Conservation (phyloP, 2,329 filamentous ascomycete genomes). For the Purpureocillium takamizusanense region DNA sequence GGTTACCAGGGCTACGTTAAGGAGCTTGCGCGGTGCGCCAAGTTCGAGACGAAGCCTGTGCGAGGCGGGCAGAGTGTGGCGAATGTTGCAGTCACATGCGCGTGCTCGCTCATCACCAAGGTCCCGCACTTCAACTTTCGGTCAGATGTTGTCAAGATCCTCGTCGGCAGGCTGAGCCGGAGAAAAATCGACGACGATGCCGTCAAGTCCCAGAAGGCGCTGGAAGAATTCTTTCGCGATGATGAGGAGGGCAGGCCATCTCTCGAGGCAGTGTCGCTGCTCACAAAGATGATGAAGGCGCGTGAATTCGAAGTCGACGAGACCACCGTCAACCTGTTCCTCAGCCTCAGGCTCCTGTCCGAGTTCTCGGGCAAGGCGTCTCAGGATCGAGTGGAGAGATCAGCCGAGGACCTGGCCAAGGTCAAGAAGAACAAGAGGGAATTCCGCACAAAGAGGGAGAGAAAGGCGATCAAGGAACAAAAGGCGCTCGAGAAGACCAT, state of each 20-base stretch:
- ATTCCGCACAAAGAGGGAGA: slow-evolving; percentile 80
- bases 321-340: slow-evolving; percentile 79
- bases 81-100: slow-evolving; percentile 74
- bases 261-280: slow-evolving; percentile 72
- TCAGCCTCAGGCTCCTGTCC: slow-evolving; percentile 78
- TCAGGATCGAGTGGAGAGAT: slow-evolving; percentile 58
- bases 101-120: slow-evolving; percentile 67
- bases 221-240: slow-evolving; percentile 74
- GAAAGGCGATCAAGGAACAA: slow-evolving; percentile 76
- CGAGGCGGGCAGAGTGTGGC: slow-evolving; percentile 44
- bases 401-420: slow-evolving; percentile 11
- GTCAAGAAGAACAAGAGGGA: slow-evolving; percentile 64
- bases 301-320: slow-evolving; percentile 78
- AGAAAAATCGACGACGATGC: slow-evolving; percentile 67
- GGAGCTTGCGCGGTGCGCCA: slow-evolving; percentile 60
- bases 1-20: slow-evolving; percentile 82
- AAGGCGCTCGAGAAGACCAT: slow-evolving; percentile 89
- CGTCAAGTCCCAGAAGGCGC: slow-evolving; percentile 63
- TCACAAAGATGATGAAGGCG: slow-evolving; percentile 93
- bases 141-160: slow-evolving; percentile 73
- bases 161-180: slow-evolving; percentile 74
- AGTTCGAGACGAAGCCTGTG: slow-evolving; percentile 34
- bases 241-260: slow-evolving; percentile 88
- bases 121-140: slow-evolving; percentile 98
- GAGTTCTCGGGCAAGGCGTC: slow-evolving; percentile 84